Base-by-base conservation (phyloP, 768 basidiomycete species). In the Fomitopsis serialis region DNA sequence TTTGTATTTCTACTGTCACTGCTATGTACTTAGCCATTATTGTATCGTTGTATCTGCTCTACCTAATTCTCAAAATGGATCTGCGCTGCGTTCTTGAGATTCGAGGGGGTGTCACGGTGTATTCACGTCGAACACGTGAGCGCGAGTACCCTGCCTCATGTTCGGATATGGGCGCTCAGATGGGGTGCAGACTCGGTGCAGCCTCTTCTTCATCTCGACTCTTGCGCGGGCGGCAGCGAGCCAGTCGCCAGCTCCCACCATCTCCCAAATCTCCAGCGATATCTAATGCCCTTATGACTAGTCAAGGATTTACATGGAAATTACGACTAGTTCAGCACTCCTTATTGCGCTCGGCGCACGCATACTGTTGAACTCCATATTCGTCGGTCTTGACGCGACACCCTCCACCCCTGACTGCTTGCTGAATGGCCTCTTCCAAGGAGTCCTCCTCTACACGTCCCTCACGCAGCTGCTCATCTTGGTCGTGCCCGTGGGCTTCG, bases 311-410 rank as follows among this genome's bases (percentile, higher is more conserved):
- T 64, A 55, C 64, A 76, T 78, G 77, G 62, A 66, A 59, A 66
- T 78, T 55, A 74, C 76, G 32, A 81, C 81, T 59, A 80, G 83
- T 51, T 79, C 80, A 56, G 83, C 88, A 52, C 78, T 91, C 56
- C 77, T 90, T 58, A 72, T 88, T 55, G 88, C 88, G 52, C 77
- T 90, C 58, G 85, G 85, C 59, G 82, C 83, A 45, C 87, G 89
- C 55, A 79, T 91, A 52, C 68, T 82, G 50, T 70, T 88, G 59
- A 83, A 87, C 70, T 45, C 61, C 21, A 19, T 59, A 36, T 37
- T 63, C 81, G 58, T 79, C 74, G 56, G 71, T 70, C 57, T 72
- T 72, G 54, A 67, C 25, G 57, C 54, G 61, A 61, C 64, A 21
- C 56, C 78, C 24, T 69, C 79, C 59, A 67, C 84, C 40, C 78